phyloP scores from a whole-genome alignment of 805 yeast species.

The Blastobotrys mokoenaii region DNA sequence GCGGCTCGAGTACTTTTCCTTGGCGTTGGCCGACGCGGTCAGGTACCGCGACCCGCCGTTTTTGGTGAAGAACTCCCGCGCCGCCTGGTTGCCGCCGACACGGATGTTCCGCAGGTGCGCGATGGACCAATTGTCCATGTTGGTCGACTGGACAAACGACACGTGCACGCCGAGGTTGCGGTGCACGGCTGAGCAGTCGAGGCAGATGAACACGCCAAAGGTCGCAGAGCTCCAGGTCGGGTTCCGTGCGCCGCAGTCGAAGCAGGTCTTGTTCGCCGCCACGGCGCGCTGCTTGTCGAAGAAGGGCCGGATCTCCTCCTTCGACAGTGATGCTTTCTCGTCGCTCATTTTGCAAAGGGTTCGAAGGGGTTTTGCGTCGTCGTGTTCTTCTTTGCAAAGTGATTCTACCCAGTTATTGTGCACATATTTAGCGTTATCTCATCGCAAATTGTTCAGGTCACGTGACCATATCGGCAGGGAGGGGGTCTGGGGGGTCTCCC shows the following conservation, averaged over 20 bases:
- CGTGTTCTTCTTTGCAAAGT: too few species aligned
- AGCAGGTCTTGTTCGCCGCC: constrained; percentile 74
- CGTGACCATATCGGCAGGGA: too few species aligned
- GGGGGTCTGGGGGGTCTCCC: too few species aligned
- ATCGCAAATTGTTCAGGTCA: too few species aligned
- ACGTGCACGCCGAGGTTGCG: constrained; percentile 94
- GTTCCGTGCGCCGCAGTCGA: constrained; percentile 88
- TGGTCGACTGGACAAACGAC: constrained; percentile 87
- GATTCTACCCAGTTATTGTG: too few species aligned
- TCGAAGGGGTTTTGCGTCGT: too few species aligned
- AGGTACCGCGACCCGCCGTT: constrained; percentile 77
- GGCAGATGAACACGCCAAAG: constrained; percentile 84
- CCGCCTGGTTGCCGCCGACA: constrained; percentile 85
- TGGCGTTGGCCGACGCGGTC: constrained; percentile 49
- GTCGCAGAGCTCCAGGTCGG: constrained; percentile 99
- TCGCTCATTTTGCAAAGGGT: neutral
- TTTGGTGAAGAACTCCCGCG: constrained; percentile 73
- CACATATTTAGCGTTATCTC: too few species aligned
- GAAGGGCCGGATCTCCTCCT: constrained; percentile 59
- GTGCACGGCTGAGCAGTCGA: constrained; percentile 93
- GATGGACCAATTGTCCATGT: constrained; percentile 90
- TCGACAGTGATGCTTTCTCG: constrained; percentile 26
- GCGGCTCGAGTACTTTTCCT: constrained; percentile 69
- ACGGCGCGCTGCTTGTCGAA: constrained; percentile 55
- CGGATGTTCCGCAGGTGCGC: constrained; percentile 86